phyloP scores from a whole-genome alignment of 768 basidiomycete species.

The Boletus tomentosulus region DNA sequence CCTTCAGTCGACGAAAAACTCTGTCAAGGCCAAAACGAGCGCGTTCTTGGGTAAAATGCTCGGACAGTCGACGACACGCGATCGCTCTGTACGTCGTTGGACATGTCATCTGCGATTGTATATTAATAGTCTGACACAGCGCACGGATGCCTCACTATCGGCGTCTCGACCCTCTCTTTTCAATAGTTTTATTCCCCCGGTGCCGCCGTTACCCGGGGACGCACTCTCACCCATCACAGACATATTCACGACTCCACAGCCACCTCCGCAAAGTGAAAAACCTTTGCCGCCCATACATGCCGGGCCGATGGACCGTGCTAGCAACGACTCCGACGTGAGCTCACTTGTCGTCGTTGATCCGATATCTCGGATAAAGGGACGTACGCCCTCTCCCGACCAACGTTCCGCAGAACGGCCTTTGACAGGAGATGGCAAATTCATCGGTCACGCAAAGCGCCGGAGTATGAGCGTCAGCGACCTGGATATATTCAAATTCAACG shows the following conservation, averaged over 20 bases:
- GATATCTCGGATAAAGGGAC: constrained; percentile 35
- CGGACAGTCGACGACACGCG: constrained; percentile 59
- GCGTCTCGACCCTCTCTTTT: constrained; percentile 31
- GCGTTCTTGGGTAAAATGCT: constrained; percentile 79
- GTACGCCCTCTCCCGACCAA: constrained; percentile 30
- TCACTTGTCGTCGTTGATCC: constrained; percentile 58
- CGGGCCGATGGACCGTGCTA: constrained; percentile 31
- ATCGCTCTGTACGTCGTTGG: constrained; percentile 55
- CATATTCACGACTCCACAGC: constrained; percentile 39
- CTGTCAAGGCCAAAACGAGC: constrained; percentile 75
- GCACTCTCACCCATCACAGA: constrained; percentile 47
- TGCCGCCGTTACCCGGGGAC: constrained; percentile 47
- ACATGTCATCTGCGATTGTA: constrained; percentile 1
- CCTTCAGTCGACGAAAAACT: constrained; percentile 48
- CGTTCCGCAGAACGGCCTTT: constrained; percentile 21
- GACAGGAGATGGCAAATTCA: constrained; percentile 24
- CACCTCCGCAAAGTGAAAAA: constrained; percentile 43
- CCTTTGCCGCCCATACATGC: constrained; percentile 59
- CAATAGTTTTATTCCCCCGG: constrained; percentile 36
- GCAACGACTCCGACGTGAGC: constrained; percentile 46
- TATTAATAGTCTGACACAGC: constrained; percentile 36
- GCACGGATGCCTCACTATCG: constrained; percentile 47
- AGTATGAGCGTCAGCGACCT: constrained; percentile 73
- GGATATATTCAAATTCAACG: constrained; percentile 46
- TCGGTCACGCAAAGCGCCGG: constrained; percentile 47